Conservation (phyloP, 1,284 basidiomycete genomes). For the Pascua sp. region DNA sequence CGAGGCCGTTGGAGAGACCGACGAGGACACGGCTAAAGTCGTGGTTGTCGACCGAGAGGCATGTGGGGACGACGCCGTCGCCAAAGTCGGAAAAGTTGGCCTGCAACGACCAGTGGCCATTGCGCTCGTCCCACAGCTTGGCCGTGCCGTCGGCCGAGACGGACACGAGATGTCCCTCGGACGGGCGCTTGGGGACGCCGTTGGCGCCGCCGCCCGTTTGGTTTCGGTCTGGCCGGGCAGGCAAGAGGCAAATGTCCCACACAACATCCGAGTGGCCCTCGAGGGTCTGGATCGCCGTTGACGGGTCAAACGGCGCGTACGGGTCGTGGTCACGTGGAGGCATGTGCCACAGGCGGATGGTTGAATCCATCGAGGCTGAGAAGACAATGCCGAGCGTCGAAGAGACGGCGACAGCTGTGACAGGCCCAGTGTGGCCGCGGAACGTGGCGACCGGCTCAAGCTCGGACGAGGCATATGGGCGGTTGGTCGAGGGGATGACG, state of each 20-base stretch:
- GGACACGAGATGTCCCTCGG: constrained; percentile 66
- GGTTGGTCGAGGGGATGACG: constrained; percentile 20
- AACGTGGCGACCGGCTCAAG: constrained; percentile 86
- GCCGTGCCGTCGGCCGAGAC: constrained; percentile 87
- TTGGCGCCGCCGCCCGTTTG: neutral
- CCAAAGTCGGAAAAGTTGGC: constrained; percentile 27
- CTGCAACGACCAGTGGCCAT: constrained; percentile 21
- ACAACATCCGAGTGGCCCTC: constrained; percentile 91
- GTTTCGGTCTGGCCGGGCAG: constrained; percentile 12
- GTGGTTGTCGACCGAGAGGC: constrained; percentile 55
- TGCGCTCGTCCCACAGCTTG: constrained; percentile 74
- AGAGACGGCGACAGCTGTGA: constrained; percentile 84
- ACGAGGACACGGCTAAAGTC: constrained; percentile 56
- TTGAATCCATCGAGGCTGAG: constrained; percentile 85
- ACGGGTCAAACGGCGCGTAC: constrained; percentile 83
- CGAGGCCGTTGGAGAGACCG: constrained; percentile 81
- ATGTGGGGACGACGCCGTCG: constrained; percentile 60
- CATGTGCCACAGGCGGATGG: constrained; percentile 85
- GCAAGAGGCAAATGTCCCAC: constrained; percentile 75
- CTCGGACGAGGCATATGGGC: constrained; percentile 54
- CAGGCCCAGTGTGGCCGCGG: constrained; percentile 86
- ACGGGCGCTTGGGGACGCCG: constrained; percentile 1
- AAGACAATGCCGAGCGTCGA: constrained; percentile 72
- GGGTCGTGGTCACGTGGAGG: constrained; percentile 66
- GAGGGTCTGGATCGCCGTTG: constrained; percentile 69